Percentiles rank a stretch among this genome's conserved stretches.
These are phyloP conservation scores for Fagopyrum tataricum DNA, from an alignment of 148 eudicot species.

Conservation along the genomic window DNA sequence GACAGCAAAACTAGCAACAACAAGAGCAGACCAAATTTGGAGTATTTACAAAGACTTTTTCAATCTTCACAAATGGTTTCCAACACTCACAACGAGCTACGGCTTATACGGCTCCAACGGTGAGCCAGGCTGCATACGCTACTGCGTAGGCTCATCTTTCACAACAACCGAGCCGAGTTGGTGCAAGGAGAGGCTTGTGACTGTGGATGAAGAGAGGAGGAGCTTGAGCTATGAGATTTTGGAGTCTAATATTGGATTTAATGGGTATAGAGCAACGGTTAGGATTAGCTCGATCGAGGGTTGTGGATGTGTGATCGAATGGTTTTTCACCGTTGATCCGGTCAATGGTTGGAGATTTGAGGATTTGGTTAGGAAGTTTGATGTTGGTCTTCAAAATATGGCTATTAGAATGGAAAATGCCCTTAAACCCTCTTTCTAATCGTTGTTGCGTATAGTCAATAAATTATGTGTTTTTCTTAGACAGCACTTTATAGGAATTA, in stretches of 20 bases:
- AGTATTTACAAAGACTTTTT: constrained; percentile 62
- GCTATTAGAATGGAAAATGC: constrained; percentile 40
- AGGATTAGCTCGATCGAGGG: constrained; percentile 23
- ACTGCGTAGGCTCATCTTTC: constrained; percentile 46
- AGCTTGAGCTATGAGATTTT: constrained; percentile 59
- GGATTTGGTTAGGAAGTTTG: constrained; percentile 47
- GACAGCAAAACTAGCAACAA: constrained; percentile 24
- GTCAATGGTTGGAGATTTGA: constrained; percentile 48
- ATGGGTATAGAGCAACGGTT: constrained; percentile 54
- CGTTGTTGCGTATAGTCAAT: too few relatives aligned
- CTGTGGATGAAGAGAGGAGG: constrained; percentile 36
- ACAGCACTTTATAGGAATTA: too few relatives aligned
- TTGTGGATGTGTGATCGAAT: constrained; percentile 52
- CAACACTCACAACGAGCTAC: constrained; percentile 40
- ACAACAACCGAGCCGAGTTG: constrained; percentile 29
- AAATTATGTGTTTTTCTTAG: too few relatives aligned
- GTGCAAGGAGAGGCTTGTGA: constrained; percentile 58
- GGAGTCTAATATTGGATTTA: constrained; percentile 61
- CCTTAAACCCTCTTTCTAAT: not conserved
- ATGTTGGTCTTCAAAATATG: constrained; percentile 37
- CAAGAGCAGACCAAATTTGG: constrained; percentile 42
- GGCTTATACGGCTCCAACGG: constrained; percentile 75
- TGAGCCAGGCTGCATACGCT: constrained; percentile 60
- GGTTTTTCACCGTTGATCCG: constrained; percentile 56
- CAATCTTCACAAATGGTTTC: constrained; percentile 56